phyloP scores from a whole-genome alignment of 495 filamentous ascomycete species.

The Hypoxylon fuscum region DNA sequence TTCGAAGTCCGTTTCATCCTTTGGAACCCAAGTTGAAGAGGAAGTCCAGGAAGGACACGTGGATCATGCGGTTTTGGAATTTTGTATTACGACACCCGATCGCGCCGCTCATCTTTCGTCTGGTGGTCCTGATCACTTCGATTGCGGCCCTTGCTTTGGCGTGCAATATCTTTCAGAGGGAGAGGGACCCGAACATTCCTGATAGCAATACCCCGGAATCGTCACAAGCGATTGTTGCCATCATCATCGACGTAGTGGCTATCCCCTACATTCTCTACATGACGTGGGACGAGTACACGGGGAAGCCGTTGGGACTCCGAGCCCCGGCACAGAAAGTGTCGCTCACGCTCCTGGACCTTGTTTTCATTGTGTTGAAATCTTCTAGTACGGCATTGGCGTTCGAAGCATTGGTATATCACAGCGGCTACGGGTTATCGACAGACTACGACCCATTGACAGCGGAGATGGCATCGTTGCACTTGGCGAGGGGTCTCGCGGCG shows the following conservation, averaged over 20 bases:
- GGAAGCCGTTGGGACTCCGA: slow-evolving; percentile 89
- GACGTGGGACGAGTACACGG: slow-evolving; percentile 94
- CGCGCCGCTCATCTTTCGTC: slow-evolving; percentile 82
- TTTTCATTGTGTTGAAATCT: slow-evolving; percentile 96
- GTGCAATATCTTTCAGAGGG: slow-evolving; percentile 73
- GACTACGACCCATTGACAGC: slow-evolving; percentile 4
- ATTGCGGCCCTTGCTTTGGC: slow-evolving; percentile 83
- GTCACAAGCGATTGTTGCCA: slow-evolving; percentile 86
- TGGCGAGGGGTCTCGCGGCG: slow-evolving; percentile 80
- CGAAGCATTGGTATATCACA: slow-evolving; percentile 77
- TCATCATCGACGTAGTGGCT: slow-evolving; percentile 88
- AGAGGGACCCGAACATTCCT: slow-evolving; percentile 47
- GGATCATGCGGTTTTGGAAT: slow-evolving; percentile 54
- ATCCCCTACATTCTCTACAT: slow-evolving; percentile 91
- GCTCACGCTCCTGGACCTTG: slow-evolving; percentile 86
- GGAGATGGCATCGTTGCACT: slow-evolving; percentile 64
- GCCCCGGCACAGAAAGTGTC: slow-evolving; percentile 83
- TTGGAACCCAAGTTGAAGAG: slow-evolving; percentile 45
- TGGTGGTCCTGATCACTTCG: slow-evolving; percentile 84
- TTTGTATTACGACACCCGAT: slow-evolving; percentile 80
- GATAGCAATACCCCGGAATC: slow-evolving; percentile 58
- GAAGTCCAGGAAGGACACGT: slow-evolving; percentile 56
- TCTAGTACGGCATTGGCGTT: slow-evolving; percentile 92
- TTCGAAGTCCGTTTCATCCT: slow-evolving; percentile 63
- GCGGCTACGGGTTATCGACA: slow-evolving; percentile 41